phyloP scores from a whole-genome alignment of 2,329 filamentous ascomycete species.

The Aschersonia sp. region DNA sequence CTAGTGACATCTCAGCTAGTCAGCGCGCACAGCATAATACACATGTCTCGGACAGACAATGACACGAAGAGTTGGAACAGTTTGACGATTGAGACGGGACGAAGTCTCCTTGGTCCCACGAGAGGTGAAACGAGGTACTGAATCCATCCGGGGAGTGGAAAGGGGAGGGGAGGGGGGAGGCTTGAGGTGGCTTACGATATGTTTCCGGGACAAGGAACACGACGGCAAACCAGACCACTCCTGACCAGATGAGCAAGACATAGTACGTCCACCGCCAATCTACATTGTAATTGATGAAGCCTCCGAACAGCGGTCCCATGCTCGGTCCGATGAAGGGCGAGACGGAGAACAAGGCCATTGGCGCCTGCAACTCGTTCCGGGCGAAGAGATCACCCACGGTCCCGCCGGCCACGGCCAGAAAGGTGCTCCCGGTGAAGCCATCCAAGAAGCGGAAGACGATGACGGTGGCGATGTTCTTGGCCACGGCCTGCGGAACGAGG shows the following conservation, averaged over 20 bases:
- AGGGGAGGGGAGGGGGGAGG: no score
- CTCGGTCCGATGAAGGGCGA: slow-evolving; percentile 49
- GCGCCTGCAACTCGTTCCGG: slow-evolving; percentile 52
- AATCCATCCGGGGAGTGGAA: no score
- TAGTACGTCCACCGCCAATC: slow-evolving; percentile 79
- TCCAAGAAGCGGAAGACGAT: slow-evolving; percentile 65
- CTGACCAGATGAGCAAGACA: slow-evolving; percentile 68
- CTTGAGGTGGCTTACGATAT: slow-evolving; percentile 38
- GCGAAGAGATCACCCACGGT: slow-evolving; percentile 72
- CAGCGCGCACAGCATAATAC: not conserved
- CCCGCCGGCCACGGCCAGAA: slow-evolving; percentile 63
- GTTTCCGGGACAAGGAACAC: slow-evolving; percentile 72
- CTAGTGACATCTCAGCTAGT: slow-evolving; percentile 12
- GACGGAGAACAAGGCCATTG: slow-evolving; percentile 70
- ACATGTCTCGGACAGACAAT: no score
- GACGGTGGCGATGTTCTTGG: slow-evolving; percentile 69
- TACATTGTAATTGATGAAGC: slow-evolving; percentile 66
- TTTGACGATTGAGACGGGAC: no score
- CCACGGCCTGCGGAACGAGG: slow-evolving; percentile 68
- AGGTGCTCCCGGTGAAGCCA: slow-evolving; percentile 55
- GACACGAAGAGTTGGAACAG: no score
- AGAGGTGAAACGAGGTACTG: no score
- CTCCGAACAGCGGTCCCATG: slow-evolving; percentile 49
- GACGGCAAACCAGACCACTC: slow-evolving; percentile 47
- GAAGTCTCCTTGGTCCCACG: no score